phyloP scores from a whole-genome alignment of 148 eudicot species.

The Selenicereus undatus region DNA sequence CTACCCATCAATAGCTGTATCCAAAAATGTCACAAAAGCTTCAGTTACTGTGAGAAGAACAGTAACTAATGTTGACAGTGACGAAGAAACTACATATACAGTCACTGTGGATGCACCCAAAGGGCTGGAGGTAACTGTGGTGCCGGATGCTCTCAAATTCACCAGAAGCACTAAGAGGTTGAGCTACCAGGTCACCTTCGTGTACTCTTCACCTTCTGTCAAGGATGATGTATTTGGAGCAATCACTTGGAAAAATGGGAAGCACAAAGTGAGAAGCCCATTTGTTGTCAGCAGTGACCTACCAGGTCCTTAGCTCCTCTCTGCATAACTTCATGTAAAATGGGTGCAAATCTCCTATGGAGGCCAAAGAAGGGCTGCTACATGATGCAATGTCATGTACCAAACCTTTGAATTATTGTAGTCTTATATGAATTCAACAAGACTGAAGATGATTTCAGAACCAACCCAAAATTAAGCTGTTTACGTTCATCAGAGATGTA shows the following conservation, averaged over 20 bases:
- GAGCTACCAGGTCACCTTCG: slow-evolving; percentile 41
- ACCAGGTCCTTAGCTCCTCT: not conserved
- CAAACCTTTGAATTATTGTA: not conserved
- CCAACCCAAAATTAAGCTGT: too few relatives aligned
- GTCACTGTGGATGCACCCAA: slow-evolving; percentile 38
- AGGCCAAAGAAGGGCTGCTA: not conserved
- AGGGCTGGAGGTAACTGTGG: slow-evolving; percentile 45
- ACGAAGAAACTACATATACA: slow-evolving; percentile 37
- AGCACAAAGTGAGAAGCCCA: slow-evolving; percentile 51
- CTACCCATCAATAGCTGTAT: slow-evolving; percentile 70
- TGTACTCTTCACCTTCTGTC: slow-evolving; percentile 18
- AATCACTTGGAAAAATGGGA: slow-evolving; percentile 56
- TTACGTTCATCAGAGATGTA: too few relatives aligned
- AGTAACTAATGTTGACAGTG: slow-evolving; percentile 58
- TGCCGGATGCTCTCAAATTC: slow-evolving; percentile 44
- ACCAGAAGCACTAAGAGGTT: slow-evolving; percentile 30
- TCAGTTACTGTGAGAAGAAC: slow-evolving; percentile 46
- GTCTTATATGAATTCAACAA: too few relatives aligned
- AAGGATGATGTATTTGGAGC: slow-evolving; percentile 46
- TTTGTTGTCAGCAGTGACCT: slow-evolving; percentile 40
- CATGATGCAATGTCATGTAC: not conserved
- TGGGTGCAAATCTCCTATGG: not conserved
- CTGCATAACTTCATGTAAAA: not conserved
- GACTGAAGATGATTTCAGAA: too few relatives aligned
- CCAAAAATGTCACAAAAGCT: slow-evolving; percentile 21